Conservation (phyloP, 2,329 filamentous ascomycete genomes). For the Ascochyta rabiei region DNA sequence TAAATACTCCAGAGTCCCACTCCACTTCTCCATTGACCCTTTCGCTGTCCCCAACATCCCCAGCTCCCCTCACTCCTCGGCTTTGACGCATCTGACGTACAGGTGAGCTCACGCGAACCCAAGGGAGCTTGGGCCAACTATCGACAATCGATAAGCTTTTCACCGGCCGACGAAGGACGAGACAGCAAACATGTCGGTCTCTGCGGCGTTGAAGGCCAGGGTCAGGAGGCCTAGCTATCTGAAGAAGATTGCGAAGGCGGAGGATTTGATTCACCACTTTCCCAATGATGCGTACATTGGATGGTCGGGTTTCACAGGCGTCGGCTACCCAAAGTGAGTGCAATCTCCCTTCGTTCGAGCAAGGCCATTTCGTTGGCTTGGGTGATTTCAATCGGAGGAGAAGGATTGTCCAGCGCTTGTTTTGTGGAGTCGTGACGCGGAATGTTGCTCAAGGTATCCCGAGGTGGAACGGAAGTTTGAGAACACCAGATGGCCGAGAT, state of each 20-base stretch:
- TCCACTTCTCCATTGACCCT: constrained; percentile 4
- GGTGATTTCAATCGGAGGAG: neutral
- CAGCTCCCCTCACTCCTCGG: neutral
- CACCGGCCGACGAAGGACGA: neutral
- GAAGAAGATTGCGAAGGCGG: constrained; percentile 77
- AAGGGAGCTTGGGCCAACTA: constrained; percentile 12
- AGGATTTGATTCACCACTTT: constrained; percentile 81
- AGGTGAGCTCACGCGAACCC: constrained; percentile 13
- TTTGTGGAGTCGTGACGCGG: constrained; percentile 14
- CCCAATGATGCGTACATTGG: constrained; percentile 86
- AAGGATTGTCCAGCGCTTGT: neutral
- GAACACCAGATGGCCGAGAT: constrained; percentile 27
- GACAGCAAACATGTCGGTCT: constrained; percentile 58
- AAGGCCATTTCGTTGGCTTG: neutral
- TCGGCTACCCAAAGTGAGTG: constrained; percentile 83
- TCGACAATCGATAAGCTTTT: constrained; percentile 10
- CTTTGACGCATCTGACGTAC: constrained; percentile 8
- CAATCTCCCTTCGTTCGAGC: neutral
- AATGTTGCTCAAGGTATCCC: constrained; percentile 19
- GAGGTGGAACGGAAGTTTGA: constrained; percentile 39
- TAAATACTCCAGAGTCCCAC: constrained; percentile 18
- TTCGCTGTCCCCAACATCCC: neutral
- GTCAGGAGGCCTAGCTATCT: constrained; percentile 78
- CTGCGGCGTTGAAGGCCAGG: constrained; percentile 76
- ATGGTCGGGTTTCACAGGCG: constrained; percentile 90